These are phyloP conservation scores for Macrocybe gigantea DNA, from an alignment of 768 basidiomycete species.

Conservation along the genomic window DNA sequence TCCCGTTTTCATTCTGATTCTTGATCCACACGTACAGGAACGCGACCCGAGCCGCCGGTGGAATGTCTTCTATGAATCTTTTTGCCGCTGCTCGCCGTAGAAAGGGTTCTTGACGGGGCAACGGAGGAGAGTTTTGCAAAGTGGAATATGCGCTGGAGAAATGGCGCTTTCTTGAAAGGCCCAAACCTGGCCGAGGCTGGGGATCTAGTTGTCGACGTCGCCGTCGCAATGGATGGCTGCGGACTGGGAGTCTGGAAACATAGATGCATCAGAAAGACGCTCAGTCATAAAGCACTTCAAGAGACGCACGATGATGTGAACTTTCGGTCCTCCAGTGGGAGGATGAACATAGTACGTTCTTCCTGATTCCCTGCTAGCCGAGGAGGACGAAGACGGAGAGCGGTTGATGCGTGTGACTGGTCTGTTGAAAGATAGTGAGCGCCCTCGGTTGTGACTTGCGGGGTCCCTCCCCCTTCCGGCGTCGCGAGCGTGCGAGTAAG, in stretches of 20 bases:
- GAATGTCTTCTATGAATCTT: slow-evolving; percentile 49
- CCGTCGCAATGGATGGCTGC: slow-evolving; percentile 48
- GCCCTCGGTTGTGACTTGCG: slow-evolving; percentile 18
- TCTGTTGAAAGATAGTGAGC: slow-evolving; percentile 15
- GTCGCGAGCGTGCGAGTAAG: slow-evolving; percentile 22
- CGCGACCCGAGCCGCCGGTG: slow-evolving; percentile 23
- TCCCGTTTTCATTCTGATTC: too few species aligned
- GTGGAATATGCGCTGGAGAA: slow-evolving; percentile 57
- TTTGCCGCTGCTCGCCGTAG: slow-evolving; percentile 25
- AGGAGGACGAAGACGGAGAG: slow-evolving; percentile 30
- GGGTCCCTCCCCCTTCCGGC: too few species aligned
- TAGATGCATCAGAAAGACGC: slow-evolving; percentile 8
- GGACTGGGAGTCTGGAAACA: slow-evolving; percentile 31
- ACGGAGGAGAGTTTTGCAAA: slow-evolving; percentile 41
- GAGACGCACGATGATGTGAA: slow-evolving; percentile 64
- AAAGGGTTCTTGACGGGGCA: slow-evolving; percentile 27
- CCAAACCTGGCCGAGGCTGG: slow-evolving; percentile 43
- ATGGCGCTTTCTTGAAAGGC: slow-evolving; percentile 41
- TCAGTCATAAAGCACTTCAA: slow-evolving; percentile 2
- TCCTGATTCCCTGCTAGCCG: slow-evolving; percentile 50
- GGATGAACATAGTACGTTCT: slow-evolving; percentile 69
- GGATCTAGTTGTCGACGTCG: slow-evolving; percentile 54
- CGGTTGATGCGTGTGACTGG: slow-evolving; percentile 12
- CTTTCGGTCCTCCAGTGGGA: slow-evolving; percentile 66
- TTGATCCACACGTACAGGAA: too few species aligned